Base-by-base conservation (phyloP, 2,329 filamentous ascomycete species). In the Fusarium odoratissimum region DNA sequence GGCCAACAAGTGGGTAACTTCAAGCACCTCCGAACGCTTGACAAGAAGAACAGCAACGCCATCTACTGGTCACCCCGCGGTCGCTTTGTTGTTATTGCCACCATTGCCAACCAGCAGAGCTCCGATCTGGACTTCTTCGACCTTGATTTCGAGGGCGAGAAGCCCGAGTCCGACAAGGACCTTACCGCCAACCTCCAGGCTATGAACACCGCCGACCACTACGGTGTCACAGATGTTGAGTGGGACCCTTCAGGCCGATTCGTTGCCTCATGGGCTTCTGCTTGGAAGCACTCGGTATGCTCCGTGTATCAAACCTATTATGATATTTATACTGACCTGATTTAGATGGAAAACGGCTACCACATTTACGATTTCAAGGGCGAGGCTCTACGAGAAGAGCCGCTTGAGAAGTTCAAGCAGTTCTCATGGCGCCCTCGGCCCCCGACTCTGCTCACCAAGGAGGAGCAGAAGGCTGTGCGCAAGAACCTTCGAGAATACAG, bases 31-130 rank as follows among this genome's bases (percentile, higher is more conserved):
- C 91, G 95, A 72, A 98, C 95, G 13, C 88, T 97, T 62, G 96
- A 99, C 79, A 98, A 98, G 91, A 98, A 98, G 91, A 98, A 97
- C 85, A 97, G 93, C 89, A 99, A 99, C 80, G 95, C 94, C 74
- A 99, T 99, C 80, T 98, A 98, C 90, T 99, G 96, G 96, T 97
- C 95, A 25, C 96, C 96, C 30, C 94, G 92, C 82, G 96, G 96
- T 60, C 92, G 96, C 54, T 99, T 99, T 79, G 95, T 98, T 41
- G 92, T 98, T 51, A 91, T 99, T 61, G 96, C 95, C 60, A 97
- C 96, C 16, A 94, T 99, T 59, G 91, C 93, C 83, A 98, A 95
- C 79, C 92, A 95, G 81, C 94, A 97, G 83, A 95, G 92, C 84
- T 97, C 94, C 73, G 96, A 99, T 73, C 91, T 99, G 67, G 96